Percentiles rank a stretch among this genome's conserved stretches.
Evolutionary conservation across 1,284 basidiomycete species (phyloP).

Genomic region (Kwoniella shivajii): DNA sequence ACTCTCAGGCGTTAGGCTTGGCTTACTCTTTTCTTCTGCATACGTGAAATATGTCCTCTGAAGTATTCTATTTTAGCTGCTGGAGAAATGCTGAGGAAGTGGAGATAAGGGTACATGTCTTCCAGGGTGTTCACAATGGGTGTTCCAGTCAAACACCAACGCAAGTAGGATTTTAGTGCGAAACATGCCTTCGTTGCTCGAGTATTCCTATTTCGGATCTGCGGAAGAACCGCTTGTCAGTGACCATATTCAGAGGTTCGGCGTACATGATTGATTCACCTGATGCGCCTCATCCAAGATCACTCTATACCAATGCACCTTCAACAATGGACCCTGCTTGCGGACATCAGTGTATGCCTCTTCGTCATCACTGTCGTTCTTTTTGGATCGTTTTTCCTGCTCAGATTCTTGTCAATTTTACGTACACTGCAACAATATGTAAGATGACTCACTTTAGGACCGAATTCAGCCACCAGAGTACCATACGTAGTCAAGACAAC

Average conservation of each 20-base stretch:
- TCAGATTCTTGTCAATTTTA: neutral
- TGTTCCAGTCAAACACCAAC: conserved; percentile 51
- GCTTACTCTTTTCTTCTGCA: conserved; percentile 29
- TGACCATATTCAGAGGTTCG: neutral
- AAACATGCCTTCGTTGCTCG: conserved; percentile 38
- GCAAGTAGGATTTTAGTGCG: conserved; percentile 37
- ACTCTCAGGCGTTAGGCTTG: too few species aligned
- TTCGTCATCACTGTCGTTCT: conserved; percentile 33
- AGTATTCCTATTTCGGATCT: conserved; percentile 47
- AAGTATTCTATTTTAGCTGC: conserved; percentile 38
- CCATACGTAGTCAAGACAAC: conserved; percentile 53
- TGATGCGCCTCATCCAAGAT: conserved; percentile 55
- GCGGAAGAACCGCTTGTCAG: neutral
- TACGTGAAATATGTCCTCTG: conserved; percentile 28
- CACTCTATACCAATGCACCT: conserved; percentile 51
- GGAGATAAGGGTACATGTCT: conserved; percentile 42
- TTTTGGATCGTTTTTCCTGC: conserved; percentile 17
- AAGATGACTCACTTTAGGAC: conserved; percentile 20
- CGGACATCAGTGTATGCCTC: conserved; percentile 4
- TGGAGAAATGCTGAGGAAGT: conserved; percentile 38
- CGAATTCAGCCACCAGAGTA: conserved; percentile 35
- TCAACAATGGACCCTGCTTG: conserved; percentile 42
- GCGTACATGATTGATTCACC: conserved; percentile 8
- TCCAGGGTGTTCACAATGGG: conserved; percentile 40
- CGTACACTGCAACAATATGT: neutral